Evolutionary conservation across 805 yeast species (phyloP), one percentile per base, ranked within the genome.

Genomic region (Jamesozyma gamospora): DNA sequence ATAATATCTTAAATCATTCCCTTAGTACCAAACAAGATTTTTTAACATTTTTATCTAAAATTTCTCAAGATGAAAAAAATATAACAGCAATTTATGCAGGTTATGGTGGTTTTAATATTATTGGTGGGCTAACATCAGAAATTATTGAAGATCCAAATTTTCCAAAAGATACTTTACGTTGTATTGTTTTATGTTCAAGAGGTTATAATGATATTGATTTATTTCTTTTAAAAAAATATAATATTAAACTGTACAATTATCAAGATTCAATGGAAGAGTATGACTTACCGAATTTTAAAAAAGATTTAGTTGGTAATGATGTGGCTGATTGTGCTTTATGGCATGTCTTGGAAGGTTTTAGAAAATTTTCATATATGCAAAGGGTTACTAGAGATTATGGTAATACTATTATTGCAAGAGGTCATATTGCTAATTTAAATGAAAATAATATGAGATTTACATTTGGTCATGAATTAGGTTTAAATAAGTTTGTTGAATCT

Each of bases 241-340:
- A 63, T 1, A 69, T 77, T 18, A 49, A 56, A 28, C 54, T 78
- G 43, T 72, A 72, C 46, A 72, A 75, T 49, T 60, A 56, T 42
- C 53, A 53, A 28, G 59, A 58, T 43, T 47, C 41, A 3, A 29
- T 37, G 6, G 51, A 42, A 7, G 37, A 29, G 4, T 28, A 29
- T 12, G 32, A 24, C 19, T 4, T 40, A 1, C 25, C 37, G 5
- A 34, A 27, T 7, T 45, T 46, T 21, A 29, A 42, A 21, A 41
- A 45, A 24, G 56, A 65, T 36, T 62, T 74, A 55, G 77, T 76
- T 0, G 73, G 79, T 3, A 75, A 70, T 34, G 79, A 79, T 16
- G 84, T 79, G 13, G 82, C 82, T 3, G 84, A 79, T 46, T 65
- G 75, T 45, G 82, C 71, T 1, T 55, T 78, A 47, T 77, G 70